Conservation (phyloP, 169 alveolate genomes). For the Toxoplasma gondii region DNA sequence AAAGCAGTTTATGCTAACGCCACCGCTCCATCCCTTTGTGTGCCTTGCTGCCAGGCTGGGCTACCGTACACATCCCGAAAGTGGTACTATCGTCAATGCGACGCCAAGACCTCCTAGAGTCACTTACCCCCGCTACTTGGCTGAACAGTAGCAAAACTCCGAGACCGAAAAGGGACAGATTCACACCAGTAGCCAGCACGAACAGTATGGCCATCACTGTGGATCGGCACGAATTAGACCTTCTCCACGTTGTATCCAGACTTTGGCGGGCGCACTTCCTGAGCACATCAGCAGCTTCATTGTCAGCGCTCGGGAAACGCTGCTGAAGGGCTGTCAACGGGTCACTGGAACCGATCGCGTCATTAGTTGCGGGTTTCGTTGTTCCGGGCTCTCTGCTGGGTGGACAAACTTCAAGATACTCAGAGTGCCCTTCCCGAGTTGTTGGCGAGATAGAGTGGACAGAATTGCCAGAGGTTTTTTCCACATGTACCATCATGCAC, state of each 20-base stretch:
- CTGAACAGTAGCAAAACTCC: conserved; percentile 24
- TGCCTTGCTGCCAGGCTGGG: too few relatives aligned
- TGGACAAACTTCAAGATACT: too few relatives aligned
- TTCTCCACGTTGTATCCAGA: neutral
- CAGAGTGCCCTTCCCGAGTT: too few relatives aligned
- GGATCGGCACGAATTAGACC: neutral
- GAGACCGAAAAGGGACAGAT: neutral
- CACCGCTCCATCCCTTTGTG: too few relatives aligned
- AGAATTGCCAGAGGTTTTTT: neutral
- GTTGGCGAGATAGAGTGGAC: neutral
- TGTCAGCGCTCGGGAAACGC: neutral
- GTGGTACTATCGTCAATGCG: too few relatives aligned
- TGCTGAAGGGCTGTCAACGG: too few relatives aligned
- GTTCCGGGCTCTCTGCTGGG: too few relatives aligned
- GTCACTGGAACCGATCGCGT: too few relatives aligned
- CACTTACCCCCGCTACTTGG: neutral
- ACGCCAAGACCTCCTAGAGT: neutral
- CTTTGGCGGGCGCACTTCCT: neutral
- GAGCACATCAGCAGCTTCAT: neutral
- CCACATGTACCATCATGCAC: neutral
- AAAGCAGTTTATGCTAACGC: too few relatives aligned
- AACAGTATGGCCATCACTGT: neutral
- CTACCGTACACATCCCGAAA: too few relatives aligned
- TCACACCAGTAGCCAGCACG: neutral
- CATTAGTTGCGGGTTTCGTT: too few relatives aligned